Base-by-base conservation (phyloP, 2,329 filamentous ascomycete genomes). In the Biscogniauxia sp. region DNA sequence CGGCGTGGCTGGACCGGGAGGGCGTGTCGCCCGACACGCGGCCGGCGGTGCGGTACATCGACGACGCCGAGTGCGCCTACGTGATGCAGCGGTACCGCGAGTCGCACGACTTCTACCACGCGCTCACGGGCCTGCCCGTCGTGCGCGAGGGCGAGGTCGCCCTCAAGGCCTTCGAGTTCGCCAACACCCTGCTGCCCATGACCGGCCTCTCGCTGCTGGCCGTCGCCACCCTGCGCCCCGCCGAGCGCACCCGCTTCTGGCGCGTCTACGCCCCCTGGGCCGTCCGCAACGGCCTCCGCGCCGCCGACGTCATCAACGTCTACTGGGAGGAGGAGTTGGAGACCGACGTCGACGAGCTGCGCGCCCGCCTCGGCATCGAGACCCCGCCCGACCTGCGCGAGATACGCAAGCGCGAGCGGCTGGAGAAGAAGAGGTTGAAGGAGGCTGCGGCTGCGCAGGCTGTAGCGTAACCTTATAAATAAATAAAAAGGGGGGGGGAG, bases 1-100 rank as follows among this genome's bases (percentile, higher is more conserved):
- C 88, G 8, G 83, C 82, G 57, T 99, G 95, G 94, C 83, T 98
- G n/a, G 93, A 97, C 76, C 86, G 91, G 53, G 95, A 99, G 76
- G 91, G 92, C 63, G 94, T 99, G 15, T 91, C 91, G 8, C 95
- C 95, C 0, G 95, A 99, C 75, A 97, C 94, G 6, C 87, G 95
- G 53, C 82, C 89, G 50, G 75, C 77, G 1, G 95, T 99, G 50
- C 87, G 91, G 56, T 98, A 96, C 78, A 93, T 99, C 64, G 93
- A 98, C 75, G 89, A 98, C 73, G 88, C 90, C 69, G 95, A 99
- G 77, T 96, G 93, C 74, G 95, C 95, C 41, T 99, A 98, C 79
- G 95, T 98, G 19, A 96, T 99, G 91, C 95, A 98, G 80, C 87
- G 95, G 57, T 99, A 99, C 77, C 88, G 95, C 64, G 95, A 99